phyloP scores from a whole-genome alignment of 2,329 filamentous ascomycete species.

The Orbilia brochopaga region DNA sequence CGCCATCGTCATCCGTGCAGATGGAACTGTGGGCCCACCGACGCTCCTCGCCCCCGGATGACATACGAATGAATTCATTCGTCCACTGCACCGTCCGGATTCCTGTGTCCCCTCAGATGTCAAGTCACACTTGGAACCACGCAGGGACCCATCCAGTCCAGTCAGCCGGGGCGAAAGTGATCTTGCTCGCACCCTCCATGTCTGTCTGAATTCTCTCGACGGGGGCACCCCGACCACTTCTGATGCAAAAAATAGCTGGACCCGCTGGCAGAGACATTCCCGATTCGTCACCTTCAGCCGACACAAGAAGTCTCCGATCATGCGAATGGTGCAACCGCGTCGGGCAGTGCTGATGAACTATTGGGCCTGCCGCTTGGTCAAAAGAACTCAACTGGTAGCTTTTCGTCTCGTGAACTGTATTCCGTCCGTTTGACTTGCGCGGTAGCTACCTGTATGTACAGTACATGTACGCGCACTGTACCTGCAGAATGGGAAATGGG shows the following conservation, averaged over 20 bases:
- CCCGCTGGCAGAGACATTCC: constrained; percentile 49
- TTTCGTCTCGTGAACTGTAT: background rate
- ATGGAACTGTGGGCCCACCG: background rate
- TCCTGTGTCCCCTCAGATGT: constrained; percentile 22
- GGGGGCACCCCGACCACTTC: constrained; percentile 34
- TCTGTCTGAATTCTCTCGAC: constrained; percentile 30
- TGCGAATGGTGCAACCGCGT: constrained; percentile 13
- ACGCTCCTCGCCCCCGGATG: constrained; percentile 37
- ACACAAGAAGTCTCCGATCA: constrained; percentile 41
- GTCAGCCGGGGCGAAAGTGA: constrained; percentile 4
- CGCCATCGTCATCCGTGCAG: constrained; percentile 1
- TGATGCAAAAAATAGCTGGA: constrained; percentile 52
- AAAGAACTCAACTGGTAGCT: background rate
- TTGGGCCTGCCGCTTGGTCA: background rate
- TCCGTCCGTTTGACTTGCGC: background rate
- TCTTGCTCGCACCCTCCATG: constrained; percentile 17
- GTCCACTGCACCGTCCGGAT: no score
- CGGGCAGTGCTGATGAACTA: constrained; percentile 24
- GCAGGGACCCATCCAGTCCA: background rate
- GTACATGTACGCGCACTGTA: constrained; percentile 8
- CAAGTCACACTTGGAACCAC: constrained; percentile 13
- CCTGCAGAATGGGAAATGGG: constrained; percentile 41
- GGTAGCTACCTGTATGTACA: constrained; percentile 16
- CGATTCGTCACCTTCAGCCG: constrained; percentile 43
- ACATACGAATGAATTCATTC: constrained; percentile 47